phyloP scores from a whole-genome alignment of 164 flowering plant species.

The Dillenia suffruticosa region DNA sequence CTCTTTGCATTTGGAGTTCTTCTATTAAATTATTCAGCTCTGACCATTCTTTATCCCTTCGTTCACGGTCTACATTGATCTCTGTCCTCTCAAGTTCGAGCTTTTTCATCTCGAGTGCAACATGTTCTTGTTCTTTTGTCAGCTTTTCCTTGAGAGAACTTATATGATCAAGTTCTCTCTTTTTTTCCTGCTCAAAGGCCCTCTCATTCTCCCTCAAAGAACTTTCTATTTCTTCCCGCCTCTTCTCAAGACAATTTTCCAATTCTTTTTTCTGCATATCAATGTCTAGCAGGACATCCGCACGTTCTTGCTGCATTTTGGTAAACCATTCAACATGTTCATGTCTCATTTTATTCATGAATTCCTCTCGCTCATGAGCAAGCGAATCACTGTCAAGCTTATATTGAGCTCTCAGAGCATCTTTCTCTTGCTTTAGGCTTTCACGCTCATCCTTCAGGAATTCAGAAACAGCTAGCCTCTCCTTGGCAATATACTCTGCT shows the following conservation, averaged over 20 bases:
- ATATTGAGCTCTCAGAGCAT: conserved; percentile 52
- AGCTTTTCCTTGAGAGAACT: conserved; percentile 51
- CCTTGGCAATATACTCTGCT: conserved; percentile 57
- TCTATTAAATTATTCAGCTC: conserved; percentile 66
- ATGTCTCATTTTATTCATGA: conserved; percentile 53
- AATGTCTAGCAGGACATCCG: conserved; percentile 54
- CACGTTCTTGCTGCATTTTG: conserved; percentile 79
- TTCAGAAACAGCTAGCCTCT: conserved; percentile 42
- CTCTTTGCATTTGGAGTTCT: conserved; percentile 76
- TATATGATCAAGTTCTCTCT: conserved; percentile 52
- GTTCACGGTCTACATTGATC: conserved; percentile 64
- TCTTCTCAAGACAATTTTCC: conserved; percentile 52
- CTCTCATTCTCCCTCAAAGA: conserved; percentile 57
- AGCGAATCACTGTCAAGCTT: conserved; percentile 61
- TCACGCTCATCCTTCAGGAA: conserved; percentile 81
- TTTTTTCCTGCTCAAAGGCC: conserved; percentile 67
- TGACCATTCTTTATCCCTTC: conserved; percentile 72
- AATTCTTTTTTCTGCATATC: conserved; percentile 74
- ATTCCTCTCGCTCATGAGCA: conserved; percentile 61
- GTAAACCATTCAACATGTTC: conserved; percentile 79
- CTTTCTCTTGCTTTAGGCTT: conserved; percentile 61
- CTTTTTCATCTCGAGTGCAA: conserved; percentile 57
- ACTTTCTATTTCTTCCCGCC: conserved; percentile 80
- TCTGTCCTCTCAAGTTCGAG: conserved; percentile 71
- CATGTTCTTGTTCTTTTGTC: conserved; percentile 60